These are phyloP conservation scores for Chalciporus piperatus DNA, from an alignment of 768 basidiomycete genomes.

Conservation along the genomic window DNA sequence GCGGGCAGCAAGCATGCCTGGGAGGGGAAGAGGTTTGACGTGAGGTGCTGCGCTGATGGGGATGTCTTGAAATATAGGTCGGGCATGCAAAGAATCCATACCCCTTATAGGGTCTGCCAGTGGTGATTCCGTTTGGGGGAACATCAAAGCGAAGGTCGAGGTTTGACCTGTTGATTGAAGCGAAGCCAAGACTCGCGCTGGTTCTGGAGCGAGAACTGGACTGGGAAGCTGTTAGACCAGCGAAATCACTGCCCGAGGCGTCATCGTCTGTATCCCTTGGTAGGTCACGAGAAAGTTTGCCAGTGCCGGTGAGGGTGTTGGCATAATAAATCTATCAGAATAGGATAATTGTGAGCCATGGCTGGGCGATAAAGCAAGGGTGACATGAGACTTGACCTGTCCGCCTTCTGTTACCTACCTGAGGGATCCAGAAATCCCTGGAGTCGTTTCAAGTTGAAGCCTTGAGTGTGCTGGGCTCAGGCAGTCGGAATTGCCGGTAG, in stretches of 20 bases:
- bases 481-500: slow-evolving; percentile 26
- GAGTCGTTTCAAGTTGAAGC: not conserved
- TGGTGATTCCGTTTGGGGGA: not conserved
- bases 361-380: not conserved
- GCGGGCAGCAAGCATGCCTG: slow-evolving; percentile 6
- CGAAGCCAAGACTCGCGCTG: slow-evolving; percentile 46
- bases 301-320: slow-evolving; percentile 84
- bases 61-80: not conserved
- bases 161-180: slow-evolving; percentile 22
- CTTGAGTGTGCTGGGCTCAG: not conserved
- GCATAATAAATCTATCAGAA: slow-evolving; percentile 80
- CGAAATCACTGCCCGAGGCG: slow-evolving; percentile 53
- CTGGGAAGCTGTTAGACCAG: slow-evolving; percentile 48
- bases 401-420: slow-evolving; percentile 65
- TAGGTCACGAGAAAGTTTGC: slow-evolving; percentile 74
- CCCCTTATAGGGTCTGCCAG: not conserved
- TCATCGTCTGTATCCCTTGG: slow-evolving; percentile 55
- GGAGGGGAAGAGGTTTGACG: slow-evolving; percentile 6
- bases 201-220: slow-evolving; percentile 49
- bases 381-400: slow-evolving; percentile 52
- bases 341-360: not conserved
- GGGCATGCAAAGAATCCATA: not conserved
- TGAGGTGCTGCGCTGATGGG: not conserved
- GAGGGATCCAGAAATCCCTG: slow-evolving; percentile 85
- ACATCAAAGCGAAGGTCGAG: not conserved